phyloP scores from a whole-genome alignment of 1,284 basidiomycete species.

The Microbotryum intermedium region DNA sequence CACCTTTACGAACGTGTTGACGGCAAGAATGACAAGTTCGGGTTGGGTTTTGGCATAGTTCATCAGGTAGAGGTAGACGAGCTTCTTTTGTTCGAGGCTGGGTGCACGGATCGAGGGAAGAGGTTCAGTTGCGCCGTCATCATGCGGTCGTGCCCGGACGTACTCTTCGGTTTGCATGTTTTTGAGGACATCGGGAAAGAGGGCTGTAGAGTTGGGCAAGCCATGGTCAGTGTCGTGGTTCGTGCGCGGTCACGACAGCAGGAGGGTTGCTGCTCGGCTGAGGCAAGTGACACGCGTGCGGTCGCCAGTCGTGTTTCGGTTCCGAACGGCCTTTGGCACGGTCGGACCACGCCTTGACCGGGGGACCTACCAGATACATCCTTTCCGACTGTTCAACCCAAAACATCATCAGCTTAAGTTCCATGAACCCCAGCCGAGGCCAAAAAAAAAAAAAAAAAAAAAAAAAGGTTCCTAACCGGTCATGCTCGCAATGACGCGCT shows the following conservation, averaged over 20 bases:
- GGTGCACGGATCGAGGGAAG: conserved; percentile 45
- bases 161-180: conserved; percentile 57
- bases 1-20: conserved; percentile 89
- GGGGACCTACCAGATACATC: conserved; percentile 20
- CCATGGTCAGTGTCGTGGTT: too few relatives aligned
- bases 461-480: conserved; percentile 40
- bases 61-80: conserved; percentile 97
- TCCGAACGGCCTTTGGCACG: too few relatives aligned
- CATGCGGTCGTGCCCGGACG: not conserved
- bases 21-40: conserved; percentile 91
- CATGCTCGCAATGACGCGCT: conserved; percentile 90
- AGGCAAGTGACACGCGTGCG: too few relatives aligned
- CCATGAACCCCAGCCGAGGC: not conserved
- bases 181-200: conserved; percentile 97
- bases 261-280: too few relatives aligned
- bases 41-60: conserved; percentile 98
- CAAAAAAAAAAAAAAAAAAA: too few relatives aligned
- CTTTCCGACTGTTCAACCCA: conserved; percentile 64
- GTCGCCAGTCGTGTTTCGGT: too few relatives aligned
- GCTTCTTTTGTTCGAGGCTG: conserved; percentile 89
- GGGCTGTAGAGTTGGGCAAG: conserved; percentile 58
- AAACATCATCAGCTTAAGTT: not conserved
- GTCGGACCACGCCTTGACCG: not conserved
- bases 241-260: too few relatives aligned
- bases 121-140: not conserved